Conservation (phyloP, 2,329 filamentous ascomycete species). For the Monosporascus sp. region DNA sequence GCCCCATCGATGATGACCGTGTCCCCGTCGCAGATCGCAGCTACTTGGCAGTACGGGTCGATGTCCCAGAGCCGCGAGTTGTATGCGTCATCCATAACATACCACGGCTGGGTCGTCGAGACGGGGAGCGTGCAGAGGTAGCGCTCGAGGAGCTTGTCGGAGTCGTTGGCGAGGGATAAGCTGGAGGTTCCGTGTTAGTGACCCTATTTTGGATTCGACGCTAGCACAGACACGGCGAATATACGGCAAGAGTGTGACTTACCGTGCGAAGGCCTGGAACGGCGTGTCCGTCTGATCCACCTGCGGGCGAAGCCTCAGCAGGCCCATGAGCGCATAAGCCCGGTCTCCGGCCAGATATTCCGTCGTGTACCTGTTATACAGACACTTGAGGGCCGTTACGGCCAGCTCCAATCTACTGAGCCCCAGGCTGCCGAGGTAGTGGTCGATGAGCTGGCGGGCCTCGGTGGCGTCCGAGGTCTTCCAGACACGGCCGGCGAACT, state of each 20-base stretch:
- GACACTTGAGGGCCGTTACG: conserved; percentile 24
- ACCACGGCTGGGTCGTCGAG: conserved; percentile 30
- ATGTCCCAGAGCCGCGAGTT: conserved; percentile 38
- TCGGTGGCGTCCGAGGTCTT: conserved; percentile 15
- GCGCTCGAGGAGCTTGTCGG: conserved; percentile 29
- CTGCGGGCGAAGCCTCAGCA: conserved; percentile 27
- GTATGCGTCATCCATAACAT: conserved; percentile 34
- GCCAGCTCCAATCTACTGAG: conserved; percentile 30
- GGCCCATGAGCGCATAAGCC: conserved; percentile 32
- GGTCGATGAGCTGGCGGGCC: conserved; percentile 29
- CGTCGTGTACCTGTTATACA: conserved; percentile 22
- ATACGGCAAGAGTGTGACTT: not conserved
- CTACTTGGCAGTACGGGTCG: conserved; percentile 33
- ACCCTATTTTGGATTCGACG: too few species aligned
- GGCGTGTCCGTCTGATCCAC: conserved; percentile 27
- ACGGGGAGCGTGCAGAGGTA: conserved; percentile 37
- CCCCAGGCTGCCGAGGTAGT: conserved; percentile 27
- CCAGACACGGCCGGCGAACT: conserved; percentile 27
- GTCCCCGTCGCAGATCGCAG: conserved; percentile 33
- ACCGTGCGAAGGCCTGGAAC: conserved; percentile 32
- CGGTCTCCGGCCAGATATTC: conserved; percentile 25
- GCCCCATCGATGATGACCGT: conserved; percentile 32
- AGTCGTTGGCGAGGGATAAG: conserved; percentile 30
- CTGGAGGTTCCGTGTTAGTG: not conserved
- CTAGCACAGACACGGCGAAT: too few species aligned